These are phyloP conservation scores for Inonotus hispidus DNA, from an alignment of 1,284 basidiomycete genomes.

Conservation along the genomic window DNA sequence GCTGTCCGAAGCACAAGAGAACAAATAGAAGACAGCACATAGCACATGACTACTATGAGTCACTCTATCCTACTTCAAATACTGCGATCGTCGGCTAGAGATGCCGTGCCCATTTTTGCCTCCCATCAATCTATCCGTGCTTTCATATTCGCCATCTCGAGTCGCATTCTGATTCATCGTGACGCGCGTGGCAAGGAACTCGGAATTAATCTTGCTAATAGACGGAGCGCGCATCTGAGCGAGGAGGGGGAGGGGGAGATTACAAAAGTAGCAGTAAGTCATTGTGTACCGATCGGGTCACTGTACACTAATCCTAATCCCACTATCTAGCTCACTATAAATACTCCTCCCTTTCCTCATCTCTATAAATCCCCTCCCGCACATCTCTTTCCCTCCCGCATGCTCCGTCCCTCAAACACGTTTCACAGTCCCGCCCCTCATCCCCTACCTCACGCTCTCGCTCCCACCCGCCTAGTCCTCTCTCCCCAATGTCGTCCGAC, in stretches of 20 bases:
- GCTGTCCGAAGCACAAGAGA: not conserved
- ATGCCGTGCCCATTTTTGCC: not conserved
- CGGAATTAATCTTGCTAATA: not conserved
- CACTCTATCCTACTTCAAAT: not conserved
- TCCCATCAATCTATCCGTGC: not conserved
- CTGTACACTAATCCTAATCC: constrained; percentile 23
- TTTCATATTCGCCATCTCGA: not conserved
- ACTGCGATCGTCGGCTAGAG: not conserved
- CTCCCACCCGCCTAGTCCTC: constrained; percentile 45
- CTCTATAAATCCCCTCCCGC: constrained; percentile 3
- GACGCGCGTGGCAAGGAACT: not conserved
- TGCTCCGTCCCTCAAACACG: not conserved
- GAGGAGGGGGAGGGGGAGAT: too few species aligned
- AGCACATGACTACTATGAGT: constrained; percentile 4
- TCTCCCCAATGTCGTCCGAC: not conserved
- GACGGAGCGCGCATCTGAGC: not conserved
- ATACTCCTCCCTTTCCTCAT: constrained; percentile 27
- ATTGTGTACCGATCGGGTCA: constrained; percentile 22
- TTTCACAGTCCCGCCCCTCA: constrained; percentile 24
- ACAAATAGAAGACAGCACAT: not conserved
- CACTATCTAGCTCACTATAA: constrained; percentile 24
- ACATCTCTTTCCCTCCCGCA: not conserved
- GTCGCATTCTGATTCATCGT: not conserved
- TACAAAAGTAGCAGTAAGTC: not conserved
- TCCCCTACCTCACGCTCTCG: constrained; percentile 33